Evolutionary conservation across 2,329 filamentous ascomycete genomes (phyloP), one percentile per base, ranked within the genome.

Genomic region (Biscogniauxia mediterranea): DNA sequence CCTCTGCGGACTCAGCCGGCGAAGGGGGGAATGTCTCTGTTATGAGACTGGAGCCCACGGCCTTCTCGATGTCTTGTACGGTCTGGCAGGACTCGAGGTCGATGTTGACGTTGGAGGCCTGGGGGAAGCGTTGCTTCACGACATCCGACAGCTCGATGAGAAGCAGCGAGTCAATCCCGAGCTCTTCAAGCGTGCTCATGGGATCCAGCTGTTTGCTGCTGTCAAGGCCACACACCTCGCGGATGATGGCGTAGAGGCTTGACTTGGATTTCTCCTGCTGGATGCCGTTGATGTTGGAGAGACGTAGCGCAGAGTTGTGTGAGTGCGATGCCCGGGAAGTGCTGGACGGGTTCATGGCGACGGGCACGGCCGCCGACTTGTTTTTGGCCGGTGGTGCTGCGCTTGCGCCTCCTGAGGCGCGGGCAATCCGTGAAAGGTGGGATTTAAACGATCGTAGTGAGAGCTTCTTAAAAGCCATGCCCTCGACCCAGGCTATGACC

Each of bases 181-280:
- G 52, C 8, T 28, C 28, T 26, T 25, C 17, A 5, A 54, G 52
- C 7, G 23, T 28, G 23, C 8, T 54, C 17, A 15, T 26, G 8
- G 52, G 23, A 17, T 23, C 19, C 17, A 67, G 58, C 42, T 69
- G 61, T 9, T 81, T 79, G 42, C 80, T 78, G 46, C 80, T 73
- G 56, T 80, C 77, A 50, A 83, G 79, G 65, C 81, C 81, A 78
- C 83, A 83, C 68, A 83, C 80, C 65, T 81, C 79, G 38, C 80
- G 78, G 56, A 84, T 20, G 20, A 58, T 53, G 17, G 56, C 17
- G 11, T 42, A n/a, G 21, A 58, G 19, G 15, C n/a, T 26, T 13
- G 56, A 32, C 9, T 46, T 52, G 15, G 50, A 9, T 17, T 19
- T 53, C 28, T 52, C 46, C 26, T 54, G 51, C 17, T 53, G 54